phyloP scores from a whole-genome alignment of 495 filamentous ascomycete species.

The Xylaria intraflava region DNA sequence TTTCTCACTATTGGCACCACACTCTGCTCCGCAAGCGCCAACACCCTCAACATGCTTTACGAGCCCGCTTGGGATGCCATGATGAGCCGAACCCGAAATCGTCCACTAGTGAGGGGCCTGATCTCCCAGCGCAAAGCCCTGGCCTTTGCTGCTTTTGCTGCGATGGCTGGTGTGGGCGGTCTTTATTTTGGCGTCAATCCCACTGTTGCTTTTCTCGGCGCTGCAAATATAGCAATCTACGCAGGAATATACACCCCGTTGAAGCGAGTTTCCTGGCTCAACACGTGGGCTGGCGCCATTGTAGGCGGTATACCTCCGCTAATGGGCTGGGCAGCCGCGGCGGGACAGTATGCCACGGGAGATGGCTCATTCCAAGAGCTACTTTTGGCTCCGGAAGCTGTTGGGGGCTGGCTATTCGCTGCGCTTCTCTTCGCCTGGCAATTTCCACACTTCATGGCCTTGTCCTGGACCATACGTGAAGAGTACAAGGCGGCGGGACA shows the following conservation, averaged over 20 bases:
- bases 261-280: conserved; percentile 78
- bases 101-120: conserved; percentile 80
- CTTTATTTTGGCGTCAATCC: conserved; percentile 91
- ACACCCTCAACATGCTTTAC: conserved; percentile 94
- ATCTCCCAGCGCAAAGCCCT: conserved; percentile 69
- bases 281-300: conserved; percentile 92
- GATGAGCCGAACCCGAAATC: conserved; percentile 85
- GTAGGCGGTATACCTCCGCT: conserved; percentile 91
- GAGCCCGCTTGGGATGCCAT: conserved; percentile 84
- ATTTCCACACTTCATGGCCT: conserved; percentile 93
- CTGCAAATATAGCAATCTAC: conserved; percentile 79
- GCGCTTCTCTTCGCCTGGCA: conserved; percentile 90
- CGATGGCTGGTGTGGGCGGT: conserved; percentile 54
- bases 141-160: conserved; percentile 68
- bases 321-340: conserved; percentile 97
- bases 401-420: conserved; percentile 87
- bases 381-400: conserved; percentile 50
- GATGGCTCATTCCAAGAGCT: conserved; percentile 70
- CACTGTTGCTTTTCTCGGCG: conserved; percentile 80
- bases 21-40: conserved; percentile 77
- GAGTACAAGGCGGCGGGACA: conserved; percentile 88
- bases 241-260: conserved; percentile 88
- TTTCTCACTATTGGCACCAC: conserved; percentile 89
- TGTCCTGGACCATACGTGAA: conserved; percentile 78
- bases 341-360: conserved; percentile 75